These are phyloP conservation scores for Hygrophorus pudorinus DNA, from an alignment of 768 basidiomycete species.

Conservation along the genomic window DNA sequence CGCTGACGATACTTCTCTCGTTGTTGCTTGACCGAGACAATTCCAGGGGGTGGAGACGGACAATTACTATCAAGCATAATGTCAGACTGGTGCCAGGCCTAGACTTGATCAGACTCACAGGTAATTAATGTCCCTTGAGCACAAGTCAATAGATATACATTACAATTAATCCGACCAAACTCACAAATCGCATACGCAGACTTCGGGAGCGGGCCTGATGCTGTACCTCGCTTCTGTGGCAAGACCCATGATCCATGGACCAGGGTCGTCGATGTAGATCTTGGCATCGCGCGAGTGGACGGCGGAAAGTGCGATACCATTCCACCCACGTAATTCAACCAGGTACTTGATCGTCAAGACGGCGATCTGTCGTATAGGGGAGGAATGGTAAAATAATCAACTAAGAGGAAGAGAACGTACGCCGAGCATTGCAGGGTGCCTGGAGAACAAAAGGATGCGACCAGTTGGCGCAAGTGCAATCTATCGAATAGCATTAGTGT, in stretches of 20 bases:
- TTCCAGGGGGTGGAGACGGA: slow-evolving; percentile 64
- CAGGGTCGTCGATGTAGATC: slow-evolving; percentile 92
- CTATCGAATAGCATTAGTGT: slow-evolving; percentile 18
- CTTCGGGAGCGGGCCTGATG: slow-evolving; percentile 65
- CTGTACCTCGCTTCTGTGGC: slow-evolving; percentile 79
- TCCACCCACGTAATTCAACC: slow-evolving; percentile 90
- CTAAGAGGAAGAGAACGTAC: slow-evolving; percentile 25
- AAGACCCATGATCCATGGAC: slow-evolving; percentile 92
- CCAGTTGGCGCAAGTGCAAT: slow-evolving; percentile 72
- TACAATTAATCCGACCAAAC: slow-evolving; percentile 14
- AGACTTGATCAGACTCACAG: slow-evolving; percentile 35
- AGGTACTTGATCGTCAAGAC: slow-evolving; percentile 89
- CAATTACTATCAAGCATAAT: slow-evolving; percentile 43
- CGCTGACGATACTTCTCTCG: slow-evolving; percentile 72
- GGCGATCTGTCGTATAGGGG: slow-evolving; percentile 44
- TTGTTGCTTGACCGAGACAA: slow-evolving; percentile 69
- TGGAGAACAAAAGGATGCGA: slow-evolving; percentile 75
- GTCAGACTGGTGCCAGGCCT: slow-evolving; percentile 6
- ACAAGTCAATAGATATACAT: slow-evolving; percentile 1
- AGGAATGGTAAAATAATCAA: background rate
- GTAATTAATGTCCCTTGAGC: slow-evolving; percentile 65
- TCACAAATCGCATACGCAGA: slow-evolving; percentile 82
- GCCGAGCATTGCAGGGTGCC: slow-evolving; percentile 87
- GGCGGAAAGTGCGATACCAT: slow-evolving; percentile 71
- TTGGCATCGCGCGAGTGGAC: slow-evolving; percentile 86